Conservation (phyloP, 2,329 filamentous ascomycete species). For the Claviceps maximensis region DNA sequence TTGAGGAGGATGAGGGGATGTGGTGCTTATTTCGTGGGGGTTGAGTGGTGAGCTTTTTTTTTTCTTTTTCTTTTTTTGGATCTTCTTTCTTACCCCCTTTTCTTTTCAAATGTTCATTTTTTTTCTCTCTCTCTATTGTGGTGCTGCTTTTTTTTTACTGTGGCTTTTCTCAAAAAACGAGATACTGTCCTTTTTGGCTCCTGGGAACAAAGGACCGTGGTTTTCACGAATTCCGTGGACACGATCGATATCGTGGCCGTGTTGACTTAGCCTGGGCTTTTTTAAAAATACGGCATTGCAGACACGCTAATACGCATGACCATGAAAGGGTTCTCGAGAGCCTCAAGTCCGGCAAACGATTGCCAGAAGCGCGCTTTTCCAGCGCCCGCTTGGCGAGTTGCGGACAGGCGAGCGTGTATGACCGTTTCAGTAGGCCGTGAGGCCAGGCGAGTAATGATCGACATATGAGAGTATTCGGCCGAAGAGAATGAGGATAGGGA, state of each 20-base stretch:
- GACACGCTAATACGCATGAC: background rate
- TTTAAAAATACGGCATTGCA: background rate
- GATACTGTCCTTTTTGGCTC: too few relatives aligned
- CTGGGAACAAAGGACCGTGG: too few relatives aligned
- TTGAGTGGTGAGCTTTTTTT: slow-evolving; percentile 52
- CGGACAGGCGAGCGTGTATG: slow-evolving; percentile 52
- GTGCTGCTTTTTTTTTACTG: too few relatives aligned
- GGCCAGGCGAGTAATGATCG: too few relatives aligned
- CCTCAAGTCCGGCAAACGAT: slow-evolving; percentile 58
- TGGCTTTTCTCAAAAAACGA: too few relatives aligned
- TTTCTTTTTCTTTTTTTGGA: slow-evolving; percentile 2
- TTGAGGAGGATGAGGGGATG: slow-evolving; percentile 53
- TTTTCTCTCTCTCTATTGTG: too few relatives aligned
- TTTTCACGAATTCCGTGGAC: background rate
- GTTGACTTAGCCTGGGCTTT: too few relatives aligned
- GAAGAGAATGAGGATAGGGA: too few relatives aligned
- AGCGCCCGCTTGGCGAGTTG: slow-evolving; percentile 46
- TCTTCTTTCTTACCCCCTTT: slow-evolving; percentile 6
- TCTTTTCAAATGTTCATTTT: too few relatives aligned
- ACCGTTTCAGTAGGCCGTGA: background rate
- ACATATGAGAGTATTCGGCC: too few relatives aligned
- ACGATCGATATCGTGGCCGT: too few relatives aligned
- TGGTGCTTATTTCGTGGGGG: slow-evolving; percentile 64
- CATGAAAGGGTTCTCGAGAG: slow-evolving; percentile 50
- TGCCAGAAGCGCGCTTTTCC: slow-evolving; percentile 62